Evolutionary conservation across 441 rosid species (phyloP), one percentile per base, ranked within the genome.

Genomic region (Sinapis alba): DNA sequence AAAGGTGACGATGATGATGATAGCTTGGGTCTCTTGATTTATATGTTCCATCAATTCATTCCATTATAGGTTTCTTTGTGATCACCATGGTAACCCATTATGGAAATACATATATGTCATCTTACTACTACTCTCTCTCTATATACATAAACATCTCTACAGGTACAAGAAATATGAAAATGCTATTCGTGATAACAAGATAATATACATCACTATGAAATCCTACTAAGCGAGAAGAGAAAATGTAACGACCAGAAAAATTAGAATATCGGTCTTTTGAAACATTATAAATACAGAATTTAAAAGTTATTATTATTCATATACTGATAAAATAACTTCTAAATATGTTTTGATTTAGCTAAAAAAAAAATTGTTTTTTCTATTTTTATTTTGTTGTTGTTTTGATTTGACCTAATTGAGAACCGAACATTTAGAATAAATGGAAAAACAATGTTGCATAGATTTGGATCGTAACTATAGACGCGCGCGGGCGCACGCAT

Each of bases 51-150:
- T 51, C 71, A 56, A 45, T 69, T 65, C 61, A 15, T 57, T 27
- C 45, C 36, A 56, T 63, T 45, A 27, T 76, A 51, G 60, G 70
- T 62, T 74, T 43, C 53, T 38, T 69, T 70, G 58, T 76, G 75
- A 70, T 76, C 54, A 63, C 75, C 38, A 63, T 15, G 15, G 63
- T 34, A 75, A 6, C 41, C 51, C 20, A 66, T 66, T 28, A 34
- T 6, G 7, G 53, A 47, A 23, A 47, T 47, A 27, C 53, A 30
- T 16, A 21, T 66, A 58, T 59, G 54, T 3, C 41, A 58, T 66
- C 28, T 58, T 16, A 45, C n/a, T 67, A 67, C 50, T 16, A 60
- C 26, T 32, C 2, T 20, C 5, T 54, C 12, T 36, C 2, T 41
- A 38, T 38, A 38, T 38, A 8, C 2, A 38, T 41, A 7, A 50